A percentile compares a stretch with the other conserved stretches of the same genome.
These are phyloP conservation scores for Cyphellophora europaea DNA, from an alignment of 2,329 filamentous ascomycete species.

Conservation along the genomic window DNA sequence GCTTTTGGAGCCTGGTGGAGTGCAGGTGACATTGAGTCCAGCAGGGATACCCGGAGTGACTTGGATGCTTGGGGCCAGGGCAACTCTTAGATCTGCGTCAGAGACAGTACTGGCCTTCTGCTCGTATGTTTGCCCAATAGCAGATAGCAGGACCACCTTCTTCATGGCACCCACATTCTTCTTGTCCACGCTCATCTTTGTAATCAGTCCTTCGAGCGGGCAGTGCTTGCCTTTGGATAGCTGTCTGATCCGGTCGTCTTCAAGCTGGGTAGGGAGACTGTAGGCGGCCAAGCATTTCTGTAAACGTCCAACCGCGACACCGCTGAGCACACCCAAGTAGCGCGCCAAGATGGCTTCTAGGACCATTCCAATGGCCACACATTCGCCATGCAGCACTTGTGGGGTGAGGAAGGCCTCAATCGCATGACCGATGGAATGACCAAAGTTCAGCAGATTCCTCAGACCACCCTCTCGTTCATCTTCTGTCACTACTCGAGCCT, in stretches of 20 bases:
- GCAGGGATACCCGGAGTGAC: conserved; percentile 64
- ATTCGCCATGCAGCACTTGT: conserved; percentile 90
- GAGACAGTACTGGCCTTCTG: conserved; percentile 81
- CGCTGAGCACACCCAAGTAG: conserved; percentile 74
- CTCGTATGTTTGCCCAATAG: conserved; percentile 82
- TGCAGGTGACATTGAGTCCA: conserved; percentile 61
- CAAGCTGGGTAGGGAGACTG: conserved; percentile 73
- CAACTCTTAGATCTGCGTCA: conserved; percentile 71
- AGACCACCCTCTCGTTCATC: conserved; percentile 93
- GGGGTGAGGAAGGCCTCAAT: conserved; percentile 93
- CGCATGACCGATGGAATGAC: conserved; percentile 94
- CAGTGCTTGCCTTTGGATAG: conserved; percentile 81
- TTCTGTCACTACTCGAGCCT: conserved; percentile 85
- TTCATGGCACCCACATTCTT: conserved; percentile 95
- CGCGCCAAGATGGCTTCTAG: conserved; percentile 92
- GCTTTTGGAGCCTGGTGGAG: conserved; percentile 91
- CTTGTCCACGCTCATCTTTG: conserved; percentile 97
- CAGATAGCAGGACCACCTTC: conserved; percentile 86
- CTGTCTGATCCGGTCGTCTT: conserved; percentile 72
- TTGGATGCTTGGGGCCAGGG: conserved; percentile 69
- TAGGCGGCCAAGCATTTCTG: conserved; percentile 94
- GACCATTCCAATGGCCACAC: conserved; percentile 95
- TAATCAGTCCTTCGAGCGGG: conserved; percentile 72
- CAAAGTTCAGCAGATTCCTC: conserved; percentile 92
- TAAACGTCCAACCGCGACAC: conserved; percentile 78